Conservation (phyloP, 208 protist species). For the Crithidia sp. region DNA sequence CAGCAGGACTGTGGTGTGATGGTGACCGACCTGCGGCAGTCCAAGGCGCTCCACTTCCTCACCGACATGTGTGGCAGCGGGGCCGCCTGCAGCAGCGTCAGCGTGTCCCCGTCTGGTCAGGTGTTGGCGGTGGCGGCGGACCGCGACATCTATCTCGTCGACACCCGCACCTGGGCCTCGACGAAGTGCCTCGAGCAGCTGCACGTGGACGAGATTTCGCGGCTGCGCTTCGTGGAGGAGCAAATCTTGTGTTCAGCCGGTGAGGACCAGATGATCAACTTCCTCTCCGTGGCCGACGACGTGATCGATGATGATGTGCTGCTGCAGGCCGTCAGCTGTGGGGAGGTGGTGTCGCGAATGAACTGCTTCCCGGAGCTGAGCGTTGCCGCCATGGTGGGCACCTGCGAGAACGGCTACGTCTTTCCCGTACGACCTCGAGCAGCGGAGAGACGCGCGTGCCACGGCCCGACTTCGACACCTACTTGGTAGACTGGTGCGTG, state of each 20-base stretch:
- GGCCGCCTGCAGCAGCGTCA: slow-evolving; percentile 52
- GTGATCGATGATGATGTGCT: slow-evolving; percentile 83
- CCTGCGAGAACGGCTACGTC: slow-evolving; percentile 85
- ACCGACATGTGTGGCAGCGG: slow-evolving; percentile 61
- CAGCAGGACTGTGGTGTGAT: slow-evolving; percentile 87
- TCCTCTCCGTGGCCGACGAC: slow-evolving; percentile 48
- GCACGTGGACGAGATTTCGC: slow-evolving; percentile 86
- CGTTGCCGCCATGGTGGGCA: slow-evolving; percentile 65
- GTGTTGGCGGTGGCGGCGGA: slow-evolving; percentile 56
- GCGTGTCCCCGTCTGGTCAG: slow-evolving; percentile 46
- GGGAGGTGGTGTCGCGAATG: slow-evolving; percentile 83
- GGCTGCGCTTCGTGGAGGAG: slow-evolving; percentile 70
- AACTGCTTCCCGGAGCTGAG: slow-evolving; percentile 52
- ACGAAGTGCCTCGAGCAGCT: slow-evolving; percentile 56
- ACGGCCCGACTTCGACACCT: slow-evolving; percentile 62
- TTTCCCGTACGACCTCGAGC: slow-evolving; percentile 70
- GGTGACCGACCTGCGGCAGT: slow-evolving; percentile 69
- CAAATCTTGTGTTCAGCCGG: slow-evolving; percentile 73
- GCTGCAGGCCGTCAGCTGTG: slow-evolving; percentile 69
- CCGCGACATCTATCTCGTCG: slow-evolving; percentile 68
- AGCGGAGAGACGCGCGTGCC: slow-evolving; percentile 48
- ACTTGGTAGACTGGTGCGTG: slow-evolving; percentile 81
- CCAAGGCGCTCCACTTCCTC: slow-evolving; percentile 58
- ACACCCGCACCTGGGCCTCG: slow-evolving; percentile 64
- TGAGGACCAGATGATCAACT: slow-evolving; percentile 92